A percentile compares a stretch with the other conserved stretches of the same genome.
Conservation (phyloP, 495 filamentous ascomycete genomes). For the Tuber borchii region DNA sequence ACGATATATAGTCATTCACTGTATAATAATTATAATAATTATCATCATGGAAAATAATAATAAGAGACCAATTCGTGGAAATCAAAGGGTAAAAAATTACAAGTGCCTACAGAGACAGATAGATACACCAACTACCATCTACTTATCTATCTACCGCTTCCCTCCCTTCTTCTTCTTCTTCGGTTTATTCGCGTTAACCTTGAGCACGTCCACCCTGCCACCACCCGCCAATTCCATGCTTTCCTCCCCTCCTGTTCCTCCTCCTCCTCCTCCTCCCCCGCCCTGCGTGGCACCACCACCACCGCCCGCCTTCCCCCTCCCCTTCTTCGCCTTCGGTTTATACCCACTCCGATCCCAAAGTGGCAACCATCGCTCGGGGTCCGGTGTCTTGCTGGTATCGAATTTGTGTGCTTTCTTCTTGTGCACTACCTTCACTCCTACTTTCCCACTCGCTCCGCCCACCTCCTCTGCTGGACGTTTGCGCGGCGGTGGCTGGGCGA, state of each 20-base stretch:
- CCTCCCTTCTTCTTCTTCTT: slow-evolving; percentile 72
- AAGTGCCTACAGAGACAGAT: not conserved
- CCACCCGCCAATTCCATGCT: slow-evolving; percentile 59
- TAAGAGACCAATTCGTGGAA: too few species aligned
- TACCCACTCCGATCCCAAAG: slow-evolving; percentile 82
- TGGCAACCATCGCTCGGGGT: slow-evolving; percentile 89
- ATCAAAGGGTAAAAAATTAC: not conserved
- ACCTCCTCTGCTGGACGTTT: slow-evolving; percentile 57
- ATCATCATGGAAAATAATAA: too few species aligned
- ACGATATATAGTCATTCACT: too few species aligned
- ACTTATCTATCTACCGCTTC: slow-evolving; percentile 47
- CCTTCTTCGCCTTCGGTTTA: slow-evolving; percentile 81
- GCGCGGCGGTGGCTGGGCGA: slow-evolving; percentile 55
- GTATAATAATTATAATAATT: too few species aligned
- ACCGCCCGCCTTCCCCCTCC: slow-evolving; percentile 78
- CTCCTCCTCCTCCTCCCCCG: slow-evolving; percentile 82
- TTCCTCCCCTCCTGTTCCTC: slow-evolving; percentile 79
- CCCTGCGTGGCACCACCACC: slow-evolving; percentile 69
- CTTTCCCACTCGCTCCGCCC: slow-evolving; percentile 39
- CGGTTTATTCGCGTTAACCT: slow-evolving; percentile 49
- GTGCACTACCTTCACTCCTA: slow-evolving; percentile 52
- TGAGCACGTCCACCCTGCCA: slow-evolving; percentile 54
- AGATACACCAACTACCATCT: not conserved
- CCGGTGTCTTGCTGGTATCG: slow-evolving; percentile 64
- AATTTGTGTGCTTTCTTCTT: slow-evolving; percentile 71